These are phyloP conservation scores for Peniophora sp. DNA, from an alignment of 1,284 basidiomycete genomes.

Conservation along the genomic window DNA sequence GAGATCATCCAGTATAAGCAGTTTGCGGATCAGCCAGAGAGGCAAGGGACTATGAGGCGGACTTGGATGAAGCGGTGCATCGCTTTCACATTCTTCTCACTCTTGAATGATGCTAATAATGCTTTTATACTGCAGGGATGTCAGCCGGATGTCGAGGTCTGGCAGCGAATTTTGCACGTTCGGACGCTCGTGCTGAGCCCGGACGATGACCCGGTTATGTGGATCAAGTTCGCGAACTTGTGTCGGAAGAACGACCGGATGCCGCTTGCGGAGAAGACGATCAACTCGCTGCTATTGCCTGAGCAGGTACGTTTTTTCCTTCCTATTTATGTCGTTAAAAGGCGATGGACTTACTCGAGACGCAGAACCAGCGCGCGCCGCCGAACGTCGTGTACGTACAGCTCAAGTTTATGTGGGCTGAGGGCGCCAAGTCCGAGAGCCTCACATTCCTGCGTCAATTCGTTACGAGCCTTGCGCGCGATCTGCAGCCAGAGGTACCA, in stretches of 20 bases:
- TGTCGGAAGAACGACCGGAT: conserved; percentile 83
- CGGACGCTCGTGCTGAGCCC: conserved; percentile 91
- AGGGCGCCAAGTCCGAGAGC: conserved; percentile 72
- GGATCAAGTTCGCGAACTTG: conserved; percentile 91
- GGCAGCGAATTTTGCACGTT: conserved; percentile 97
- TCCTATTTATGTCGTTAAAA: not conserved
- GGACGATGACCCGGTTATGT: conserved; percentile 93
- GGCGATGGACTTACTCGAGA: conserved; percentile 1
- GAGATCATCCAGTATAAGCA: conserved; percentile 98
- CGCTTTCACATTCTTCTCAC: conserved; percentile 1
- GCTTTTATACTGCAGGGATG: conserved; percentile 74
- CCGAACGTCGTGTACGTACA: conserved; percentile 97
- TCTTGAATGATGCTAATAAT: conserved; percentile 4
- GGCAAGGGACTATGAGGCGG: conserved; percentile 78
- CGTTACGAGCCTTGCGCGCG: conserved; percentile 66
- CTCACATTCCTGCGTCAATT: conserved; percentile 86
- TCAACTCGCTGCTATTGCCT: conserved; percentile 82
- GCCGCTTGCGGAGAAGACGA: conserved; percentile 93
- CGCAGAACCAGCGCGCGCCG: conserved; percentile 70
- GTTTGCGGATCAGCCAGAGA: conserved; percentile 88
- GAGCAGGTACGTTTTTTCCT: conserved; percentile 36
- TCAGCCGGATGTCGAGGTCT: conserved; percentile 97
- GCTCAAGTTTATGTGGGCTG: conserved; percentile 96
- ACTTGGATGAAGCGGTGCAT: conserved; percentile 90
- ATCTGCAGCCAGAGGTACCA: conserved; percentile 58